Percentiles rank a stretch among this genome's conserved stretches.
Conservation (phyloP, 2,329 filamentous ascomycete species). For the Aspergillus viridinutans region DNA sequence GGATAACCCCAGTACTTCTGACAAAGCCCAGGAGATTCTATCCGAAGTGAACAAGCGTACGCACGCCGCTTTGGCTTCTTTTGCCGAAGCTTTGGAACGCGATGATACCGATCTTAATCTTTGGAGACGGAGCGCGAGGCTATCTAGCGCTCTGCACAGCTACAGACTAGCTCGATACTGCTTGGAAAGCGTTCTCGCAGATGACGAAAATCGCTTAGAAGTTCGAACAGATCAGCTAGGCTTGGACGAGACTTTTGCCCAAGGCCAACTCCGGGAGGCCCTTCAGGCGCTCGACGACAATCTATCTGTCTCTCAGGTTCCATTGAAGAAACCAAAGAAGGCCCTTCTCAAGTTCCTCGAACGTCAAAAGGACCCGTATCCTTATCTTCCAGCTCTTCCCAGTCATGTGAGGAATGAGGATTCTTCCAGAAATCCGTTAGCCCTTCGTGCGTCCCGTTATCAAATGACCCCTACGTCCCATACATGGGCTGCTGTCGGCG, state of each 20-base stretch:
- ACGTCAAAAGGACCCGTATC: constrained; percentile 52
- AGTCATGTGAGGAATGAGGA: constrained; percentile 25
- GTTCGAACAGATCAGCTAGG: constrained; percentile 55
- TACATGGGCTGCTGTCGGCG: constrained; percentile 48
- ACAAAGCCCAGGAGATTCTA: constrained; percentile 11
- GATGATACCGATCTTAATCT: constrained; percentile 62
- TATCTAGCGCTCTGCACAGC: constrained; percentile 55
- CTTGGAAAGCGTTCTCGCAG: constrained; percentile 60
- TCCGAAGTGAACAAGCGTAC: constrained; percentile 34
- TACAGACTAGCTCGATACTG: constrained; percentile 58
- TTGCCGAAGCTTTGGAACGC: constrained; percentile 60
- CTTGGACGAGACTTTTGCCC: constrained; percentile 52
- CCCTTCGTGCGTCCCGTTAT: constrained; percentile 35
- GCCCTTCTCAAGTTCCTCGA: constrained; percentile 51
- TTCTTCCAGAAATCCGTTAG: constrained; percentile 32
- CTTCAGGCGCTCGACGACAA: constrained; percentile 51
- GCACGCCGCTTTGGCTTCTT: constrained; percentile 47
- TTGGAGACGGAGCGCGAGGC: constrained; percentile 58
- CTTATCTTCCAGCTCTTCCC: constrained; percentile 39
- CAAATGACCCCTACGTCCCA: constrained; percentile 30
- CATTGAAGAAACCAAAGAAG: constrained; percentile 48
- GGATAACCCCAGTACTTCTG: constrained; percentile 11
- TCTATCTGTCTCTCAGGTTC: constrained; percentile 51
- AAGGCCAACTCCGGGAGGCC: constrained; percentile 48
- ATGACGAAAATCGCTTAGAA: constrained; percentile 55